A percentile compares a stretch with the other conserved stretches of the same genome.
phyloP scores from a whole-genome alignment of 495 filamentous ascomycete species.

The Hypoxylon intermedium region DNA sequence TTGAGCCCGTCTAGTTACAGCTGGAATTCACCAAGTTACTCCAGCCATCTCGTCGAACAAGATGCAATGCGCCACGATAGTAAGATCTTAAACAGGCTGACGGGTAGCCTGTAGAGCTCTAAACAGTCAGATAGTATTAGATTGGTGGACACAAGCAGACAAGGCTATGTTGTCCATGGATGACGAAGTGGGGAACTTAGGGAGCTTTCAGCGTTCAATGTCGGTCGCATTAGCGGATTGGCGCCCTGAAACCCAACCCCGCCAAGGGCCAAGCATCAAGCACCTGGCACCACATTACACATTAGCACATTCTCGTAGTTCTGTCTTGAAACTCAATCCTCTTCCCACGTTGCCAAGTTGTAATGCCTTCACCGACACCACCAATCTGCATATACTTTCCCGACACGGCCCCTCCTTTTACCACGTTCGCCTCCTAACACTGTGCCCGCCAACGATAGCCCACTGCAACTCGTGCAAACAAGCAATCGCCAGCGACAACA shows the following conservation, averaged over 20 bases:
- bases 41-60: no score
- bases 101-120: no score
- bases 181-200: conserved; percentile 19
- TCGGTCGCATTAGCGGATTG: conserved; percentile 37
- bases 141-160: no score
- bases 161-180: conserved; percentile 3
- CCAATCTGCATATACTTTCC: conserved; percentile 1
- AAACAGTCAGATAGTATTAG: no score
- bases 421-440: background rate
- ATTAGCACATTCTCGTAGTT: conserved; percentile 20
- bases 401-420: background rate
- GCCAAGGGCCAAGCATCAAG: conserved; percentile 21
- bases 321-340: conserved; percentile 33
- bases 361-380: no score
- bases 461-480: background rate
- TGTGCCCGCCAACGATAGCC: background rate
- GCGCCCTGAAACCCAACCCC: conserved; percentile 38
- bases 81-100: no score
- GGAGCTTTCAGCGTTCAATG: background rate
- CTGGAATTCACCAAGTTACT: no score
- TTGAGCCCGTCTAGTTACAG: background rate
- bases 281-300: conserved; percentile 10
- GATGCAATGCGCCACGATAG: no score
- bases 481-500: conserved; percentile 5
- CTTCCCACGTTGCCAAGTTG: conserved; percentile 28